phyloP scores from a whole-genome alignment of 2,329 filamentous ascomycete species.

The Fusarium chuoi region DNA sequence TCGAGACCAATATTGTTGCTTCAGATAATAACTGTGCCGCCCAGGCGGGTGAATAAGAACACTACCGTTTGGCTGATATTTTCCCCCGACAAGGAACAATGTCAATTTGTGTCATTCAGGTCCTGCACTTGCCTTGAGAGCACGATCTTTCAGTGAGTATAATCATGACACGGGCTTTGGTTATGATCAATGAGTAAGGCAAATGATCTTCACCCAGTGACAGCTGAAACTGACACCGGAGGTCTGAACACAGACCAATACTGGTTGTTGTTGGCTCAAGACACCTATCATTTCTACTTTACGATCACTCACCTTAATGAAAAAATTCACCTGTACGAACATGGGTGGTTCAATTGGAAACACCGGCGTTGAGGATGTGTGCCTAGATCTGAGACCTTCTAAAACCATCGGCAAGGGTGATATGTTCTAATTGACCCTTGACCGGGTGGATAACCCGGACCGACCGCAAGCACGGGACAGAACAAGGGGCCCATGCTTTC shows the following conservation, averaged over 20 bases:
- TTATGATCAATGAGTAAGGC: not conserved
- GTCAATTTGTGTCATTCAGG: not conserved
- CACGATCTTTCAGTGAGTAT: not conserved
- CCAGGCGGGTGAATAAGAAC: not conserved
- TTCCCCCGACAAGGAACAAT: not conserved
- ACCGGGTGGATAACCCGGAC: constrained; percentile 36
- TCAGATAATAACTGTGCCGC: not conserved
- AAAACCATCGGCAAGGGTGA: constrained; percentile 26
- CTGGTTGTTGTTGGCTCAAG: not conserved
- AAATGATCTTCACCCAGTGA: not conserved
- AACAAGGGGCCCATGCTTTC: constrained; percentile 24
- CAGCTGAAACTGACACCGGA: constrained; percentile 2
- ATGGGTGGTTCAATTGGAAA: constrained; percentile 32
- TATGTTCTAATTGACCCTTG: constrained; percentile 23
- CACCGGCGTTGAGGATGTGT: constrained; percentile 32
- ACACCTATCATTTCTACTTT: not conserved
- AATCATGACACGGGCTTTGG: not conserved
- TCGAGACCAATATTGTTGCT: not conserved
- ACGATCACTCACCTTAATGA: not conserved
- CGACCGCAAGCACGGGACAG: constrained; percentile 24
- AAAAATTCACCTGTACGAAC: not conserved
- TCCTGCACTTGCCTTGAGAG: not conserved
- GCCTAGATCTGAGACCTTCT: constrained; percentile 27
- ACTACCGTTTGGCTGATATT: not conserved
- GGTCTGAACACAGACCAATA: not conserved